phyloP scores from a whole-genome alignment of 2,329 filamentous ascomycete genomes.

The Aureobasidium sp. region DNA sequence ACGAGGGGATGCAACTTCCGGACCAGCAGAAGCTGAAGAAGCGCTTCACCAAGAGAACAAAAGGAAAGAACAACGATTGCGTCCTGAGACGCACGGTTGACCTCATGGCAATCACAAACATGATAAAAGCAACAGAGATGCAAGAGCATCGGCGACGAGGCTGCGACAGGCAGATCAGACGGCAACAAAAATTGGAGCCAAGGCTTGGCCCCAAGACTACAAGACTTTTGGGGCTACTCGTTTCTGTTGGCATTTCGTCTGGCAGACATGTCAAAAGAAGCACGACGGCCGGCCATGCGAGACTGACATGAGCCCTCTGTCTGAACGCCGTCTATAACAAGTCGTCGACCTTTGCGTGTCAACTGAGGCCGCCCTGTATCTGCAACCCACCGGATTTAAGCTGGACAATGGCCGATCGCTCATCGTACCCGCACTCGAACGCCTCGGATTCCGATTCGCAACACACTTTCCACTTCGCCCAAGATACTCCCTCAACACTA shows the following conservation, averaged over 20 bases:
- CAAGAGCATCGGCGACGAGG: not conserved
- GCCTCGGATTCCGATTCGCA: slow-evolving; percentile 10
- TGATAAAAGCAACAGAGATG: not conserved
- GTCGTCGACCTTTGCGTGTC: slow-evolving; percentile 1
- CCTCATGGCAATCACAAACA: not conserved
- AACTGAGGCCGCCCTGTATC: not conserved
- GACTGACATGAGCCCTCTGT: slow-evolving; percentile 3
- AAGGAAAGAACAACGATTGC: not conserved
- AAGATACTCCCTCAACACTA: not conserved
- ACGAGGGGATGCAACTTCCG: not conserved
- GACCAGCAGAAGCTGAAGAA: not conserved
- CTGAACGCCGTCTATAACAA: not conserved
- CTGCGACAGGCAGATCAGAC: not conserved
- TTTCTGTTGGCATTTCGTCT: slow-evolving; percentile 1
- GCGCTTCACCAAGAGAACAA: not conserved
- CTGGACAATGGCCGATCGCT: slow-evolving; percentile 14
- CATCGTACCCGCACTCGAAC: not conserved
- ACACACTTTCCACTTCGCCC: not conserved
- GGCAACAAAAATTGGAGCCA: not conserved
- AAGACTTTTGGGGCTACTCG: not conserved
- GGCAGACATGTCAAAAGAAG: slow-evolving; percentile 14
- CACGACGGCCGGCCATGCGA: slow-evolving; percentile 9
- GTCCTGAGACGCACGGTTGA: not conserved
- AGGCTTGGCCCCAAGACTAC: not conserved
- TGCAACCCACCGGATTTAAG: not conserved